Evolutionary conservation across 1,139 yeast species (phyloP).

Genomic region (Suhomyces guaymorum): DNA sequence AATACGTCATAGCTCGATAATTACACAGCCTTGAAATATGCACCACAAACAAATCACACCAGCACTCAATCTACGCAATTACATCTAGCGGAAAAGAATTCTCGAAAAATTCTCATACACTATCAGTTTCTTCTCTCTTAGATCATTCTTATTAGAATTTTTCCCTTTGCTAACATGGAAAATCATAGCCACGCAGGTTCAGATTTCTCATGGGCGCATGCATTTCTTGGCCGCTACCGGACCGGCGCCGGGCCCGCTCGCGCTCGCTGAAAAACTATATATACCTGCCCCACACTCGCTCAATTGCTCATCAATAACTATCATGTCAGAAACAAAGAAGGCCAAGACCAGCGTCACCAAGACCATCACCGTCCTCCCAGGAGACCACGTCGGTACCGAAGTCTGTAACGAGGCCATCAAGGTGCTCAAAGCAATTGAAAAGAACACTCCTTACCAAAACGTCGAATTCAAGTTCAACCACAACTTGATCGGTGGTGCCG

Average conservation of each 20-base stretch:
- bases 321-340: constrained; percentile 6
- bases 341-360: constrained; percentile 37
- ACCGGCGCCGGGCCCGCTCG: constrained; percentile 5
- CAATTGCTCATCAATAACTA: background rate
- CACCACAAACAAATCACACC: no score
- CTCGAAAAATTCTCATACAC: no score
- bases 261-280: constrained; percentile 6
- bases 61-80: no score
- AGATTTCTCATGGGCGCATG: no score
- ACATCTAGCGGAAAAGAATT: no score
- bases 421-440: constrained; percentile 77
- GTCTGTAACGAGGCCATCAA: constrained; percentile 87
- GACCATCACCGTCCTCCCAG: constrained; percentile 84
- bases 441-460: constrained; percentile 52
- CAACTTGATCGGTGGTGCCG: constrained; percentile 96
- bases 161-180: no score
- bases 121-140: no score
- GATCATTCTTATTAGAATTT: no score
- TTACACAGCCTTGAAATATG: no score
- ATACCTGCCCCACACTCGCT: background rate
- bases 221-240: background rate
- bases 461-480: constrained; percentile 73
- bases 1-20: no score
- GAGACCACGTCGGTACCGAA: constrained; percentile 96
- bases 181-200: no score